These are phyloP conservation scores for Cladosporium velox DNA, from an alignment of 2,329 filamentous ascomycete species.

Conservation along the genomic window DNA sequence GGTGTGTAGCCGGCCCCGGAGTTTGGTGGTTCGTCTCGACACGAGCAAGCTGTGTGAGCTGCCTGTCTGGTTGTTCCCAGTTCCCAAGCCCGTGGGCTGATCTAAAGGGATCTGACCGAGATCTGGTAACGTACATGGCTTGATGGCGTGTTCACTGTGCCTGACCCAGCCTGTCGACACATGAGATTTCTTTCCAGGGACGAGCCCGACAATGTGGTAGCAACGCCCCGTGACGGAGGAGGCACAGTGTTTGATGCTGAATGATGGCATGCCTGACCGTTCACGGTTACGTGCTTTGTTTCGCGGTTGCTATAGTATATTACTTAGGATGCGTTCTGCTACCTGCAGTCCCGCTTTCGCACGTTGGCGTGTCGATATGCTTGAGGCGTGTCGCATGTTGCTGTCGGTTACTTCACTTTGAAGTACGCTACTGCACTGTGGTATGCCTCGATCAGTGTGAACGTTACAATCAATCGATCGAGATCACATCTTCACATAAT, in stretches of 20 bases:
- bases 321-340: not conserved
- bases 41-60: conserved; percentile 6
- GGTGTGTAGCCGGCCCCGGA: not conserved
- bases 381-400: conserved; percentile 1
- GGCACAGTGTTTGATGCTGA: not conserved
- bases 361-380: not conserved
- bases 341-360: not conserved
- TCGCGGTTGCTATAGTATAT: not conserved
- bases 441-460: not conserved
- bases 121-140: conserved; percentile 6
- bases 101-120: conserved; percentile 1
- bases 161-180: conserved; percentile 1
- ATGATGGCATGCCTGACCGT: not conserved
- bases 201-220: conserved; percentile 11
- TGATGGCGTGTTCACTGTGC: conserved; percentile 10
- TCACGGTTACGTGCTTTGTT: conserved; percentile 1
- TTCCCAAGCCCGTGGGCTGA: conserved; percentile 5
- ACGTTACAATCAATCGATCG: not conserved
- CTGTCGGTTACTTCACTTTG: not conserved
- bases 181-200: not conserved
- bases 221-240: conserved; percentile 6
- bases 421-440: not conserved
- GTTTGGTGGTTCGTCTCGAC: not conserved
- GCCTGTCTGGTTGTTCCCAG: conserved; percentile 1
- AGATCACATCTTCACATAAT: not conserved